Percentiles rank a stretch among this genome's conserved stretches.
phyloP scores from a whole-genome alignment of 805 yeast genomes.

The Saccharomycopsis synnaedendra region DNA sequence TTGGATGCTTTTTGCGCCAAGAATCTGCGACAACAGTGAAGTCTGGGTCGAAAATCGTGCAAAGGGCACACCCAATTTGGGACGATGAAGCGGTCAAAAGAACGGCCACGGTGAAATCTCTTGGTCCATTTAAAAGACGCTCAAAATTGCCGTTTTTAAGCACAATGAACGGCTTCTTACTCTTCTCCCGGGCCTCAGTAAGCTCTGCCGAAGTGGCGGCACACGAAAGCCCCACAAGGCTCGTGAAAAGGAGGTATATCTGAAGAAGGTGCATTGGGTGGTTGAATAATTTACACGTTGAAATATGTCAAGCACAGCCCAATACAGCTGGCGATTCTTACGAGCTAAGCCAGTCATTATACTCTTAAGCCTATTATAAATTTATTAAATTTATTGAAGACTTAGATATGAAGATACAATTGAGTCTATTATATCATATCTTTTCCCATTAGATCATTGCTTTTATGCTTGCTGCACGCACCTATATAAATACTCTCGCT shows the following conservation, averaged over 20 bases:
- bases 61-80: slow-evolving; percentile 65
- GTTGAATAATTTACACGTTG: too few relatives aligned
- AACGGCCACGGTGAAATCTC: slow-evolving; percentile 59
- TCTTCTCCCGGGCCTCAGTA: slow-evolving; percentile 7
- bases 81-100: slow-evolving; percentile 66
- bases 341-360: too few relatives aligned
- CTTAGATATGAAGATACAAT: too few relatives aligned
- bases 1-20: slow-evolving; percentile 48
- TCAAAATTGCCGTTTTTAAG: slow-evolving; percentile 54
- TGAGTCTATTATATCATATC: too few relatives aligned
- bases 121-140: slow-evolving; percentile 43
- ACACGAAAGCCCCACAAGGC: background rate
- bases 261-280: too few relatives aligned
- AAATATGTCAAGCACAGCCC: too few relatives aligned
- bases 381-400: too few relatives aligned
- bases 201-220: slow-evolving; percentile 5
- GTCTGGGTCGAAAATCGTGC: slow-evolving; percentile 60
- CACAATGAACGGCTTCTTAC: slow-evolving; percentile 24
- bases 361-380: too few relatives aligned
- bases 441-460: too few relatives aligned
- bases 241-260: background rate
- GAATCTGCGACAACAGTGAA: slow-evolving; percentile 50
- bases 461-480: too few relatives aligned
- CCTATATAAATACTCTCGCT: too few relatives aligned
- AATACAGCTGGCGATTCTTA: too few relatives aligned